phyloP scores from a whole-genome alignment of 176 grass and related monocot species.

The Oryza officinalis region DNA sequence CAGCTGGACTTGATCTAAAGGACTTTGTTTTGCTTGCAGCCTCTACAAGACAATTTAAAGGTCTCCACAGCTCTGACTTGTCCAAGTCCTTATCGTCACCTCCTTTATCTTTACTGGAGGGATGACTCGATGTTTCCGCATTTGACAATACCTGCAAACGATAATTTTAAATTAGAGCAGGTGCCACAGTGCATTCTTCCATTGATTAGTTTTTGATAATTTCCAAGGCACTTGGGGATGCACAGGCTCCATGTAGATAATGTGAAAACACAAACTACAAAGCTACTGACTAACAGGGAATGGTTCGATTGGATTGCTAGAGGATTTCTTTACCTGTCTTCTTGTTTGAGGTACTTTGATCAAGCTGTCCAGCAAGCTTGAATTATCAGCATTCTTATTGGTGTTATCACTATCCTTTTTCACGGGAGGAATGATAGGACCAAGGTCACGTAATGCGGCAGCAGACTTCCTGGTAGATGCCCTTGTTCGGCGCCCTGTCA shows the following conservation, averaged over 20 bases:
- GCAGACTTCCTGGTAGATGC: conserved; percentile 63
- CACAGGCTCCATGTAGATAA: neutral
- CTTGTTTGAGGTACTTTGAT: conserved; percentile 64
- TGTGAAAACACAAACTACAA: conserved; percentile 19
- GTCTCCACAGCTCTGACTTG: conserved; percentile 71
- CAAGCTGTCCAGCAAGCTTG: conserved; percentile 55
- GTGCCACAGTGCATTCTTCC: conserved; percentile 9
- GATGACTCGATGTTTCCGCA: conserved; percentile 56
- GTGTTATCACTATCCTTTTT: conserved; percentile 48
- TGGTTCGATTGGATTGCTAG: neutral
- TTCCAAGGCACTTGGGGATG: neutral
- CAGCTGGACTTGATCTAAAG: conserved; percentile 40
- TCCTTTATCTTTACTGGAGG: conserved; percentile 53
- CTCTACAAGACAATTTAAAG: conserved; percentile 82
- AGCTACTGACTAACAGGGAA: conserved; percentile 5
- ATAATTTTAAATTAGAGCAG: conserved; percentile 5
- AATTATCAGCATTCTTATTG: conserved; percentile 55
- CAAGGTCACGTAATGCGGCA: conserved; percentile 52
- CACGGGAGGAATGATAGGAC: conserved; percentile 58
- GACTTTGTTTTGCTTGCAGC: conserved; percentile 73
- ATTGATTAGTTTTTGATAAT: conserved; percentile 1
- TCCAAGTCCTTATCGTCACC: conserved; percentile 51
- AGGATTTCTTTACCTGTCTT: conserved; percentile 59
- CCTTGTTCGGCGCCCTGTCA: conserved; percentile 70
- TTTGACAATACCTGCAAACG: conserved; percentile 60